Conservation (phyloP, 2,329 filamentous ascomycete species). For the Orbilia quercus region DNA sequence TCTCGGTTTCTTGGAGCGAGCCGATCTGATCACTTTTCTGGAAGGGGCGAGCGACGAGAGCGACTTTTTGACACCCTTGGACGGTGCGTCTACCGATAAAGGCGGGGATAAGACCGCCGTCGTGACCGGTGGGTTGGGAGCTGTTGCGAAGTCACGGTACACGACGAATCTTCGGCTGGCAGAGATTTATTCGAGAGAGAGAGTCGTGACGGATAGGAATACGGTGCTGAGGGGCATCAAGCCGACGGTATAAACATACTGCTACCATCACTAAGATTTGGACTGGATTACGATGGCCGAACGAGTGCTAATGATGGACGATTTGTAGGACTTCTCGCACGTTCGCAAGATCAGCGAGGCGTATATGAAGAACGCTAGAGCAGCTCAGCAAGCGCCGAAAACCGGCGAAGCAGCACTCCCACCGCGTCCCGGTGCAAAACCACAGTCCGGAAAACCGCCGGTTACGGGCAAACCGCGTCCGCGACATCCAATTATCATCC, state of each 20-base stretch:
- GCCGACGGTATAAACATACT: slow-evolving; percentile 72
- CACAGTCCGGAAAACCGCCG: slow-evolving; percentile 59
- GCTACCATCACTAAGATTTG: background rate
- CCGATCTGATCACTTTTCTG: slow-evolving; percentile 93
- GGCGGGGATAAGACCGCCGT: slow-evolving; percentile 71
- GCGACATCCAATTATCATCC: slow-evolving; percentile 82
- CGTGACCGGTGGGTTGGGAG: slow-evolving; percentile 38
- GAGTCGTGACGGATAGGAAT: slow-evolving; percentile 92
- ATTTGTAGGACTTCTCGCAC: slow-evolving; percentile 86
- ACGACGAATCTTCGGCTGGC: slow-evolving; percentile 77
- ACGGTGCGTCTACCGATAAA: slow-evolving; percentile 66
- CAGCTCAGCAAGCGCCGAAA: slow-evolving; percentile 61
- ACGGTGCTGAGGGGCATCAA: slow-evolving; percentile 86
- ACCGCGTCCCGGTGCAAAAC: slow-evolving; percentile 62
- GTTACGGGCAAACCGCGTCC: slow-evolving; percentile 68
- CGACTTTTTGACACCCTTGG: slow-evolving; percentile 87
- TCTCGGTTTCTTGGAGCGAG: slow-evolving; percentile 86
- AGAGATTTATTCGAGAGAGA: slow-evolving; percentile 90
- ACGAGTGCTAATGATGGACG: slow-evolving; percentile 21
- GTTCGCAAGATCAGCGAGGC: slow-evolving; percentile 85
- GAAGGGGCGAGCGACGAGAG: slow-evolving; percentile 89
- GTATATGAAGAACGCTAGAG: slow-evolving; percentile 73
- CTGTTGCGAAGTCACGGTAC: slow-evolving; percentile 46
- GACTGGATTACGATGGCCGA: no score
- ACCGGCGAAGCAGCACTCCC: slow-evolving; percentile 59